phyloP scores from a whole-genome alignment of 2,329 filamentous ascomycete genomes.

The Beauveria caledonica region DNA sequence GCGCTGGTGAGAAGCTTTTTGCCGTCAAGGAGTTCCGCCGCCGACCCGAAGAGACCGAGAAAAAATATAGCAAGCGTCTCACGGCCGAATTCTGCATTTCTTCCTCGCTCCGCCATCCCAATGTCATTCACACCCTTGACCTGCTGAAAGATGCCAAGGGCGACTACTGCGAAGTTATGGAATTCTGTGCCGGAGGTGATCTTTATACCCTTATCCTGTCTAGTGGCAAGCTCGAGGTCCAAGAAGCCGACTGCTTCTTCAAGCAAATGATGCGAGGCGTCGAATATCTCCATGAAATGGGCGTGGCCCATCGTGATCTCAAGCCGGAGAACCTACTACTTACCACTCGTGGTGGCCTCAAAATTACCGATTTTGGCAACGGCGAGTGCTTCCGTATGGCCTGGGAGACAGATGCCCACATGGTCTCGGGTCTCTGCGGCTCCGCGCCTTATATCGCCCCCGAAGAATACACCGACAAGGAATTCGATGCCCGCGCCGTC shows the following conservation, averaged over 20 bases:
- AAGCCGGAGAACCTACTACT: conserved; percentile 95
- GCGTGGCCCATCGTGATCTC: conserved; percentile 89
- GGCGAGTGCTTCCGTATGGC: conserved; percentile 99
- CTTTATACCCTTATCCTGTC: conserved; percentile 89
- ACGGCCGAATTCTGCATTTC: conserved; percentile 99
- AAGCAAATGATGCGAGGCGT: conserved; percentile 99
- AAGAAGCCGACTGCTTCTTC: conserved; percentile 96
- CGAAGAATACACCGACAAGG: conserved; percentile 89
- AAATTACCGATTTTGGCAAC: conserved; percentile 98
- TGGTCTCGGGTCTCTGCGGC: conserved; percentile 94
- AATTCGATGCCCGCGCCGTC: conserved; percentile 95
- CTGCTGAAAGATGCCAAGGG: conserved; percentile 93
- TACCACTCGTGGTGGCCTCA: conserved; percentile 84
- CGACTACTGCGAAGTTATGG: conserved; percentile 98
- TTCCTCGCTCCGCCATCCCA: conserved; percentile 89
- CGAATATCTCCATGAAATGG: conserved; percentile 99
- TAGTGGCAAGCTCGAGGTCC: conserved; percentile 82
- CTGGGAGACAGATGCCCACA: conserved; percentile 96
- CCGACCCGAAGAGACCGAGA: conserved; percentile 85
- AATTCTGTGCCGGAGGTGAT: conserved; percentile 94
- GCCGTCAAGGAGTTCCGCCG: conserved; percentile 98
- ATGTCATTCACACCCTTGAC: conserved; percentile 96
- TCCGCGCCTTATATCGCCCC: conserved; percentile 96
- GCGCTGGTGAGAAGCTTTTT: conserved; percentile 82
- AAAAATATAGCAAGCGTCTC: conserved; percentile 95